Base-by-base conservation (phyloP, 2,329 filamentous ascomycete genomes). In the Aspergillus flavus region DNA sequence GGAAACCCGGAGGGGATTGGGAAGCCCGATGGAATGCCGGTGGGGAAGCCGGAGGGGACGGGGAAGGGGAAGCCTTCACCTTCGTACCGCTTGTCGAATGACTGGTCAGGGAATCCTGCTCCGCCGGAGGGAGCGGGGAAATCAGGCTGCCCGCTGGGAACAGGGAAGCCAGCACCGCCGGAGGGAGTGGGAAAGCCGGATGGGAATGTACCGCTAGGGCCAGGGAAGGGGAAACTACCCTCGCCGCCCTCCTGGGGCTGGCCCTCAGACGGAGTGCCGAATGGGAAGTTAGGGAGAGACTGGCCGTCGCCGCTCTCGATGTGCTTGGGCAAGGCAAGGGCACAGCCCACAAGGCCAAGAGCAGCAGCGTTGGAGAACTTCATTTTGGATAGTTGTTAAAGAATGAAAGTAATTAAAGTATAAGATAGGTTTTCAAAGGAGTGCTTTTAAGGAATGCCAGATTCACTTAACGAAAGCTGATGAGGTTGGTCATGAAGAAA, bases 311-410 rank as follows among this genome's bases (percentile, higher is more conserved):
- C 39, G 16, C 21, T 23, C 21, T 50, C 36, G 48, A 50, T 26
- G 28, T 57, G 50, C 26, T 52, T 36, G 10, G 63, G 63, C 43
- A 64, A 30, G 32, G 63, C 59, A 23, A 62, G 45, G 56, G 63
- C 63, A 46, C 50, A 59, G 63, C 63, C 57, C 50, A 61, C n/a
- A 39, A 64, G 39, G 41, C 59, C 63, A 23, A 64, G 28, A 14
- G 52, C 30, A 34, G 45, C 63, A 45, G 54, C 52, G 59, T 39
- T 26, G 56, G 50, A 32, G 59, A 53, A 57, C 60, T 62, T 64
- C 63, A 64, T 64, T 32, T 19, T 60, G 63, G 57, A 62, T 57
- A 36, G 41, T 34, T 16, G 50, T 26, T 36, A 23, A 28, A 21
- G 36, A 43, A 46, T 26, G 45, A 61, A 41, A 26, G 34, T 21